Base-by-base conservation (phyloP, 2,329 filamentous ascomycete genomes). In the Stachybotrys echinatus region DNA sequence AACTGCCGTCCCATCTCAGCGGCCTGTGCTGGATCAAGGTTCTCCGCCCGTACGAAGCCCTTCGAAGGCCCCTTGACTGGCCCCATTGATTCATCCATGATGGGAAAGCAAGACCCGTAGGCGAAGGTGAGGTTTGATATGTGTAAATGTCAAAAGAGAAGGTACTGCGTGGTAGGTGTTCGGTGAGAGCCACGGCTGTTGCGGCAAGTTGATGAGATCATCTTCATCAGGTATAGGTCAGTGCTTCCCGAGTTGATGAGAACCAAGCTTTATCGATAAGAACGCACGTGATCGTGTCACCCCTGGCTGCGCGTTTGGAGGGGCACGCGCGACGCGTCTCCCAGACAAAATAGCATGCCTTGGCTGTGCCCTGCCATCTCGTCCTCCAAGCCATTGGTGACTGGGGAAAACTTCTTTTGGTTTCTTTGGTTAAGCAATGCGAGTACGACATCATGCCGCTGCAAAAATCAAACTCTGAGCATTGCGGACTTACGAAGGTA, bases 381-480 rank as follows among this genome's bases (percentile, higher is more conserved):
- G 18, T 17, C 42, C 23, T 45, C 7, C 8, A n/a, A 45, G 23
- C 10, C 22, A 12, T 34, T 45, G 20, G 12, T 45, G 22, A 23
- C 12, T 12, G 17, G 12, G 22, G 23, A 8, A 18, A n/a, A 12
- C 23, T 45, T 27, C 42, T 23, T 23, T 3, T 10, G 17, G 21
- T 17, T 23, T 45, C 20, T 45, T 43, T 23, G 17, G 42, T 23
- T n/a, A 23, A 22, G 22, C 42, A 45, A 45, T 45, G 42, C 10
- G 27, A 34, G 43, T 40, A 53, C 51, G 49, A 52, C 44, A 62
- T 54, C 52, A 69, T 69, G 67, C 64, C 68, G 61, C 62, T 73
- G 42, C 64, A 71, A 58, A 73, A 72, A 55, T 71, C 67, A n/a
- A 69, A 67, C 53, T 72, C 71, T 52, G 69, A 69, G 49, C 59